Conservation (phyloP, 176 grass and related monocot genomes). For the Avena eriantha region DNA sequence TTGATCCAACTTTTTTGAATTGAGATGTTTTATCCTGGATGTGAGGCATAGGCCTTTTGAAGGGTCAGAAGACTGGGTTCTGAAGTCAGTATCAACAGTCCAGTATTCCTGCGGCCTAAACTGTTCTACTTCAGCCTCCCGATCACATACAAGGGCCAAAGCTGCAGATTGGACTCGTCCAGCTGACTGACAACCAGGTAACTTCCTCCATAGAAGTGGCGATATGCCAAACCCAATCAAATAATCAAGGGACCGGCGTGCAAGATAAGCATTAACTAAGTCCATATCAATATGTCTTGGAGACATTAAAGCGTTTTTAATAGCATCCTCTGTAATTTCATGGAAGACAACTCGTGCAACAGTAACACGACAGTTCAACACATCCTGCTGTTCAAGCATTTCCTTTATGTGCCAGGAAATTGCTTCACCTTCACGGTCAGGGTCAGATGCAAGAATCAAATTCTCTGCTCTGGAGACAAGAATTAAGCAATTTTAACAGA, state of each 20-base stretch:
- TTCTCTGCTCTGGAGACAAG: slow-evolving; percentile 77
- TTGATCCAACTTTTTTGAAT: slow-evolving; percentile 80
- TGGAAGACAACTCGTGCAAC: slow-evolving; percentile 93
- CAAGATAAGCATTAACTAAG: slow-evolving; percentile 98
- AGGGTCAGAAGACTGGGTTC: slow-evolving; percentile 46
- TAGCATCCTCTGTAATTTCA: slow-evolving; percentile 87
- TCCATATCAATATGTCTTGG: slow-evolving; percentile 88
- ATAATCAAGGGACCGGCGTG: slow-evolving; percentile 92
- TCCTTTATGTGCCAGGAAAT: slow-evolving; percentile 97
- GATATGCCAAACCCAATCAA: slow-evolving; percentile 97
- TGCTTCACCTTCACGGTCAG: slow-evolving; percentile 98
- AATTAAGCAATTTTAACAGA: slow-evolving; percentile 19
- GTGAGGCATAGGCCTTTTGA: slow-evolving; percentile 47
- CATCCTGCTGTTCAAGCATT: slow-evolving; percentile 94
- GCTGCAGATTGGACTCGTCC: slow-evolving; percentile 97
- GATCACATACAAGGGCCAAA: slow-evolving; percentile 88
- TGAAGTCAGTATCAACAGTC: slow-evolving; percentile 65
- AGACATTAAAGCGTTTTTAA: slow-evolving; percentile 66
- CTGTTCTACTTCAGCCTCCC: slow-evolving; percentile 84
- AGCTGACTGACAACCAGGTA: slow-evolving; percentile 94
- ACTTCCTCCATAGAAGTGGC: slow-evolving; percentile 92
- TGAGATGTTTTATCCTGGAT: slow-evolving; percentile 75
- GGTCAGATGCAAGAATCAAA: slow-evolving; percentile 97
- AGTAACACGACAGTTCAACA: slow-evolving; percentile 58
- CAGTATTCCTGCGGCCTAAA: slow-evolving; percentile 88